Conservation (phyloP, 2,329 filamentous ascomycete genomes). For the Chaetomium sp. region DNA sequence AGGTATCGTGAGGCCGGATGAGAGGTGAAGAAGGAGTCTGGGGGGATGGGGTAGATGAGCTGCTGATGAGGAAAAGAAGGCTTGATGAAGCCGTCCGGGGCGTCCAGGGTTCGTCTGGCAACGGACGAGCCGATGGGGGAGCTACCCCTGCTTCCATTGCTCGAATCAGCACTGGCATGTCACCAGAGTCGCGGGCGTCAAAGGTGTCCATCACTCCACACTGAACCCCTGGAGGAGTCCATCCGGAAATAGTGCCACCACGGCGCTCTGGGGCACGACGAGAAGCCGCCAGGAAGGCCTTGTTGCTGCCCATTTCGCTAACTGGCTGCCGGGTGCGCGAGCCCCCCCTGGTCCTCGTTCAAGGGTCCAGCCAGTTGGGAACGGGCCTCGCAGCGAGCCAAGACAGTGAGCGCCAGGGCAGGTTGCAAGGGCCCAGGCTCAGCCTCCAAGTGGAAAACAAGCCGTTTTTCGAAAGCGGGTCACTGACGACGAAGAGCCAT, state of each 20-base stretch:
- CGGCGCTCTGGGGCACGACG: constrained; percentile 19
- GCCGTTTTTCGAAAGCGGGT: constrained; percentile 9
- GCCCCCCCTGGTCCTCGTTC: constrained; percentile 21
- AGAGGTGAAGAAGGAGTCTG: constrained; percentile 5
- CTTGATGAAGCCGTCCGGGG: constrained; percentile 25
- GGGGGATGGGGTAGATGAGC: constrained; percentile 15
- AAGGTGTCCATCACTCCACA: constrained; percentile 26
- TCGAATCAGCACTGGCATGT: constrained; percentile 26
- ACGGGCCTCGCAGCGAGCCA: constrained; percentile 9
- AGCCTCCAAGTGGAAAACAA: constrained; percentile 17
- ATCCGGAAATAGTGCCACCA: constrained; percentile 30
- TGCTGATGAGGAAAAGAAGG: constrained; percentile 31
- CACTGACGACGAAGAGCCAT: constrained; percentile 7
- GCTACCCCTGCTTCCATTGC: constrained; percentile 26
- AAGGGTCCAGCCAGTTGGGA: constrained; percentile 28
- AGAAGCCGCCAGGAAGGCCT: constrained; percentile 19
- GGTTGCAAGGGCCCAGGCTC: constrained; percentile 18
- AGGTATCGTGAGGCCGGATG: background rate
- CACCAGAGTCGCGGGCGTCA: constrained; percentile 27
- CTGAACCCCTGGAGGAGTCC: constrained; percentile 20
- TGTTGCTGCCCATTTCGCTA: constrained; percentile 36
- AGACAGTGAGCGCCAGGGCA: constrained; percentile 18
- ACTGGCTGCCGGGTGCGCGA: constrained; percentile 23
- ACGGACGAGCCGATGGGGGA: constrained; percentile 18
- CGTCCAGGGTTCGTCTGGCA: constrained; percentile 26